These are phyloP conservation scores for Pisolithus thermaeus DNA, from an alignment of 1,284 basidiomycete genomes.

Conservation along the genomic window DNA sequence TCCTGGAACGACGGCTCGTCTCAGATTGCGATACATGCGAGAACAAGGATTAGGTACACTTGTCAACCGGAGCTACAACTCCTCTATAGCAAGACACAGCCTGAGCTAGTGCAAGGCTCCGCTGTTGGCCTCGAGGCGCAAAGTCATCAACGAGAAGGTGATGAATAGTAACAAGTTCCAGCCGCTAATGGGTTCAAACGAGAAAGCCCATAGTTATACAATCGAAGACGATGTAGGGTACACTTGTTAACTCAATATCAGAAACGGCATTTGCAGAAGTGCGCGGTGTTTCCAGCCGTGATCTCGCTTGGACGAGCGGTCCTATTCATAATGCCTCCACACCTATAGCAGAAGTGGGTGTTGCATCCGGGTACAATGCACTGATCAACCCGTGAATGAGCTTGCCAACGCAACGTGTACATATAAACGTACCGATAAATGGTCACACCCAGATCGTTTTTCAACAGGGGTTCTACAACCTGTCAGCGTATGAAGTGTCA, in stretches of 20 bases:
- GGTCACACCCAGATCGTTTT: conserved; percentile 55
- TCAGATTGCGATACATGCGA: no score
- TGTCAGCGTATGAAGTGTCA: no score
- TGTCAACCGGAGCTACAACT: not conserved
- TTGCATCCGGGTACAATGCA: conserved; percentile 56
- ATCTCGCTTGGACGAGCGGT: conserved; percentile 42
- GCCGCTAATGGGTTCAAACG: no score
- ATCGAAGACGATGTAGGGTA: not conserved
- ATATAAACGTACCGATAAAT: conserved; percentile 48
- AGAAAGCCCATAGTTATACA: no score
- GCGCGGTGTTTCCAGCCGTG: conserved; percentile 33
- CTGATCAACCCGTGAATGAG: conserved; percentile 24
- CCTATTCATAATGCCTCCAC: conserved; percentile 45
- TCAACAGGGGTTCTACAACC: conserved; percentile 50
- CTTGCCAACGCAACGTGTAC: not conserved
- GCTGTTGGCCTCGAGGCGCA: not conserved
- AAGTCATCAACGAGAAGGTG: not conserved
- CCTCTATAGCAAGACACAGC: not conserved
- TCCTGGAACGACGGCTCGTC: no score
- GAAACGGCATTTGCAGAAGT: conserved; percentile 39
- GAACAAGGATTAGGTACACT: conserved; percentile 1
- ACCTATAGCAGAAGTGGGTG: conserved; percentile 57
- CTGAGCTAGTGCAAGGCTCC: not conserved
- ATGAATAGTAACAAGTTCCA: no score
- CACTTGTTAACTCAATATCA: conserved; percentile 15